Conservation (phyloP, 2,329 filamentous ascomycete species). For the Diaporthe humulicola region DNA sequence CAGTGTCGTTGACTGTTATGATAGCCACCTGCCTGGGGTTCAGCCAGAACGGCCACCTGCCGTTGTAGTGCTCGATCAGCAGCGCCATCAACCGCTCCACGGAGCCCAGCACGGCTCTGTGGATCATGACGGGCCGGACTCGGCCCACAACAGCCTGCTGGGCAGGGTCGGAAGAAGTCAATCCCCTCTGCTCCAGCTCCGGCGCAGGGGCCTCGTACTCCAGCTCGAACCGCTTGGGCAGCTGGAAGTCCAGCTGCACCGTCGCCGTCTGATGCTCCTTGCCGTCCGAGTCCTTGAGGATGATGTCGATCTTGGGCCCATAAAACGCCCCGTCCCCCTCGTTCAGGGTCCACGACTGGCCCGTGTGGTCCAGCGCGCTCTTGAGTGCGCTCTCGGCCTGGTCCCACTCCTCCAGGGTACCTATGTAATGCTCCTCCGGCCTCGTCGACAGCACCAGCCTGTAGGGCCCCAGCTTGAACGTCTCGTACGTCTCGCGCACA, state of each 20-base stretch:
- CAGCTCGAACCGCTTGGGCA: conserved; percentile 84
- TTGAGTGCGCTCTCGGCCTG: conserved; percentile 76
- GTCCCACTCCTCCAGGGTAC: conserved; percentile 76
- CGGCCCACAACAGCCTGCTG: conserved; percentile 66
- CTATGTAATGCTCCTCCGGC: conserved; percentile 82
- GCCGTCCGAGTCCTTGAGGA: conserved; percentile 82
- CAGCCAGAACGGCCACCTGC: conserved; percentile 89
- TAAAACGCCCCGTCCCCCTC: conserved; percentile 91
- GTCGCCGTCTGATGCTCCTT: conserved; percentile 93
- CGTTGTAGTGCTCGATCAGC: conserved; percentile 85
- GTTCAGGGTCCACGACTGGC: conserved; percentile 79
- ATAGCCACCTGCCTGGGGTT: conserved; percentile 84
- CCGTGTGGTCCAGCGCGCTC: conserved; percentile 72
- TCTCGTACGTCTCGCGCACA: conserved; percentile 78
- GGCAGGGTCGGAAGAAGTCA: conserved; percentile 62
- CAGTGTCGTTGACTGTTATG: conserved; percentile 76
- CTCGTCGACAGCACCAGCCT: conserved; percentile 83
- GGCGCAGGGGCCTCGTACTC: conserved; percentile 80
- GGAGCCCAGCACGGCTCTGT: conserved; percentile 86
- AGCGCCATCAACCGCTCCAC: conserved; percentile 88
- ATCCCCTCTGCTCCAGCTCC: conserved; percentile 68
- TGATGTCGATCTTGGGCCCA: conserved; percentile 91
- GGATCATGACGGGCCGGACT: conserved; percentile 83
- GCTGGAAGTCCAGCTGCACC: conserved; percentile 90
- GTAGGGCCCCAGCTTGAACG: conserved; percentile 79